Evolutionary conservation across 2,329 filamentous ascomycete species (phyloP), one percentile per base, ranked within the genome.

Genomic region (Plenodomus tracheiphilus): DNA sequence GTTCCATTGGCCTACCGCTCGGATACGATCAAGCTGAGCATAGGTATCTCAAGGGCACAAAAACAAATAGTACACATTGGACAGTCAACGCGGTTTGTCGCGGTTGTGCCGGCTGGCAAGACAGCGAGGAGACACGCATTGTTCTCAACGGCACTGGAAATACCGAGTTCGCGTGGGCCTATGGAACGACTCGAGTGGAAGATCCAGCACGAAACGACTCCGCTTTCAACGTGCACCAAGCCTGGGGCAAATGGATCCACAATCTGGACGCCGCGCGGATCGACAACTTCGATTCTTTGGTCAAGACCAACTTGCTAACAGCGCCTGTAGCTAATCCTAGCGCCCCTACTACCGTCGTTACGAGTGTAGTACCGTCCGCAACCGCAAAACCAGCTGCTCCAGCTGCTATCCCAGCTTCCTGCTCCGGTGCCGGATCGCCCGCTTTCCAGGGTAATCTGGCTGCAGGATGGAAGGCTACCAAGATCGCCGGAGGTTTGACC

Each of bases 391-490:
- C 53, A 35, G 53, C 43, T 34, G 53, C 46, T 16, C 36, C 49
- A 39, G 64, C 57, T 46, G 58, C 58, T 16, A 69, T 70, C 40
- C 66, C 66, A 18, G 58, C 62, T 21, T 64, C 64, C 3, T 70
- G 66, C 53, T 55, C 64, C 7, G 62, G 62, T 37, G 65, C 63
- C 18, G 64, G 63, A 6, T 62, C 21, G 25, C 62, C 65, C 32
- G 18, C 39, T 16, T 70, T 65, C 48, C 50, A 50, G 16, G 52
- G 58, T 15, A 52, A 38, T n/a, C 51, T 70, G 6, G 65, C 65
- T 15, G 47, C 56, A 28, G 67, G 67, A 39, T 70, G 65, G 66
- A 68, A 66, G 46, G 67, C 66, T 16, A 69, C 65, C 19, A 69
- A 69, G 47, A 52, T 70, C 43, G 48, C 53, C 7, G 66, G 65